Conservation (phyloP, 2,329 filamentous ascomycete species). For the Coniochaeta prunicola region DNA sequence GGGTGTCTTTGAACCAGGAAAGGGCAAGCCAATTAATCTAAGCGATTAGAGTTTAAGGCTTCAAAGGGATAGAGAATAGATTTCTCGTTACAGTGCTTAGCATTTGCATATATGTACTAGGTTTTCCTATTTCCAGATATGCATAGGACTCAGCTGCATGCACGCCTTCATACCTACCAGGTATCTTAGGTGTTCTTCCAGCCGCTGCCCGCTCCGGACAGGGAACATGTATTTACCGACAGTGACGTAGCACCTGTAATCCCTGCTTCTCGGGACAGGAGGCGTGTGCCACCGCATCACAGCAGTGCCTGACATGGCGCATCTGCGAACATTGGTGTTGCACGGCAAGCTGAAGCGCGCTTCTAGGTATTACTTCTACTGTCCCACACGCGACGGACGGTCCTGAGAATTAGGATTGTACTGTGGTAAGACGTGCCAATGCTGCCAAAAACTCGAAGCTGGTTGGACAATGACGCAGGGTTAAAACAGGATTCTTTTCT, state of each 20-base stretch:
- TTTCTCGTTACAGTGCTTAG: neutral
- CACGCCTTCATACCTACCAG: too few species aligned
- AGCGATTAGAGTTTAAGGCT: neutral
- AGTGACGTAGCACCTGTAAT: neutral
- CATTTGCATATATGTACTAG: too few species aligned
- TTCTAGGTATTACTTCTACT: neutral
- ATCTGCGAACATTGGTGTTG: neutral
- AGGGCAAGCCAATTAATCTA: neutral
- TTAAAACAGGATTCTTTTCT: neutral
- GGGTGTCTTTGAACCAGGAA: neutral
- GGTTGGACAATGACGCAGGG: constrained; percentile 1
- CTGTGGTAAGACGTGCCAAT: neutral
- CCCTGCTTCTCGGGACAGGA: neutral
- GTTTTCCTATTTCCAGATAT: too few species aligned
- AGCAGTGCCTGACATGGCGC: neutral
- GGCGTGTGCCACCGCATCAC: neutral
- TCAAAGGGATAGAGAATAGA: neutral
- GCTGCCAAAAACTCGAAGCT: neutral
- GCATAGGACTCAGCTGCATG: too few species aligned
- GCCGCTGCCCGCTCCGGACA: neutral
- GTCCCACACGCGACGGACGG: too few species aligned
- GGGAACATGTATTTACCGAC: neutral
- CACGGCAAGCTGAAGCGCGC: neutral
- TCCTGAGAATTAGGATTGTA: too few species aligned
- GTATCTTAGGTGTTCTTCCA: neutral